phyloP scores from a whole-genome alignment of 1,284 basidiomycete species.

The Sanghuangporus baumii region DNA sequence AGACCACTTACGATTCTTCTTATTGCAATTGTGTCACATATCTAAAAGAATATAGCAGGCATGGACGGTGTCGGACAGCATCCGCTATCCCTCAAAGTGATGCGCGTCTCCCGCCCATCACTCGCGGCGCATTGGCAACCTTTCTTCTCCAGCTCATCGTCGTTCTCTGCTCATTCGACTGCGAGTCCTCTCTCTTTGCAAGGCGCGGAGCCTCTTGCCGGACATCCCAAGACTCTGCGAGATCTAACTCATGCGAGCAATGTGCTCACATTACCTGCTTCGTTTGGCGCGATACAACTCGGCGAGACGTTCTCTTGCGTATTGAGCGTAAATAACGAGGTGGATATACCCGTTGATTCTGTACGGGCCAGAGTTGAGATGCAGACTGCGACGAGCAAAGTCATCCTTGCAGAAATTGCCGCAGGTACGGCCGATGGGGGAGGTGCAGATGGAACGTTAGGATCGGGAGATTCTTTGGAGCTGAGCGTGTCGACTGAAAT shows the following conservation, averaged over 20 bases:
- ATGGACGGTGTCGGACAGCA: slow-evolving; percentile 52
- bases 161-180: slow-evolving; percentile 72
- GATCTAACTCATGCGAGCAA: slow-evolving; percentile 70
- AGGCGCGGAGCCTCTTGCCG: slow-evolving; percentile 57
- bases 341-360: slow-evolving; percentile 51
- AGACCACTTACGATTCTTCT: not conserved
- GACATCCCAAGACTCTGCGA: slow-evolving; percentile 73
- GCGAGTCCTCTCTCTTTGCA: slow-evolving; percentile 73
- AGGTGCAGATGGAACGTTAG: slow-evolving; percentile 40
- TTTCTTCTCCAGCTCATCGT: slow-evolving; percentile 76
- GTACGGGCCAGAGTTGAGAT: slow-evolving; percentile 65
- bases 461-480: slow-evolving; percentile 56
- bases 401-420: slow-evolving; percentile 49
- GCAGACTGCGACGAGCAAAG: slow-evolving; percentile 67
- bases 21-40: not conserved
- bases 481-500: slow-evolving; percentile 70
- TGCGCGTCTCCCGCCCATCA: slow-evolving; percentile 78
- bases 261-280: slow-evolving; percentile 66
- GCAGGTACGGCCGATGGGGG: slow-evolving; percentile 27
- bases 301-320: slow-evolving; percentile 79
- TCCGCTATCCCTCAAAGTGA: slow-evolving; percentile 70
- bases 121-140: slow-evolving; percentile 73
- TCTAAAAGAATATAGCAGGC: slow-evolving; percentile 12
- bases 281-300: slow-evolving; percentile 75
- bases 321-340: slow-evolving; percentile 75